Percentiles rank a stretch among this genome's conserved stretches.
These are phyloP conservation scores for Laetiporus sulphureus DNA, from an alignment of 1,284 basidiomycete species.

Conservation along the genomic window DNA sequence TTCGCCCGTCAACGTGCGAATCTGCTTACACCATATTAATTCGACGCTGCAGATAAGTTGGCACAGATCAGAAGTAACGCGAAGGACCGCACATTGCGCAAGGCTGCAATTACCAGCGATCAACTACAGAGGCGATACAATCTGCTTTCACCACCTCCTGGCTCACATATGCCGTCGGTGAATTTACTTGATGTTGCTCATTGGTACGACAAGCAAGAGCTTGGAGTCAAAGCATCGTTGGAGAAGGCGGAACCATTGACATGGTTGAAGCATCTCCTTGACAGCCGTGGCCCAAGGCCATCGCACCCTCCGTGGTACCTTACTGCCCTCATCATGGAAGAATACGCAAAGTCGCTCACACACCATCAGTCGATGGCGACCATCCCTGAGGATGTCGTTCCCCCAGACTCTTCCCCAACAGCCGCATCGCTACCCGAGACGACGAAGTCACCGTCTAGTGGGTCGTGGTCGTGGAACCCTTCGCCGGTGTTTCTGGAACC, in stretches of 20 bases:
- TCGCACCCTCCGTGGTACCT: slow-evolving; percentile 50
- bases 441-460: slow-evolving; percentile 27
- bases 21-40: background rate
- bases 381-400: slow-evolving; percentile 34
- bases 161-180: slow-evolving; percentile 26
- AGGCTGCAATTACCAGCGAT: slow-evolving; percentile 58
- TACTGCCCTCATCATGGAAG: slow-evolving; percentile 61
- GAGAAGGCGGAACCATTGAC: slow-evolving; percentile 60
- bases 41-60: slow-evolving; percentile 43
- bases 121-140: slow-evolving; percentile 60
- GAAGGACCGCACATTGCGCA: slow-evolving; percentile 48
- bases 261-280: slow-evolving; percentile 61
- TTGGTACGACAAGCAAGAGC: slow-evolving; percentile 51
- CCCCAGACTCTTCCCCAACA: slow-evolving; percentile 18
- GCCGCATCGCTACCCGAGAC: slow-evolving; percentile 28
- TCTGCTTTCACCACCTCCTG: slow-evolving; percentile 37
- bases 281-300: slow-evolving; percentile 31
- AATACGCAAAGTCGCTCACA: slow-evolving; percentile 40
- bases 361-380: slow-evolving; percentile 36
- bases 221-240: slow-evolving; percentile 38
- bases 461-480: slow-evolving; percentile 23
- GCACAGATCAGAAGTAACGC: slow-evolving; percentile 42
- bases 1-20: no score
- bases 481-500: slow-evolving; percentile 34
- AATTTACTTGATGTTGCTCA: slow-evolving; percentile 44